A percentile compares a stretch with the other conserved stretches of the same genome.
These are phyloP conservation scores for Pseudopediastrum boryanum DNA, from an alignment of 139 green algal species.

Conservation along the genomic window DNA sequence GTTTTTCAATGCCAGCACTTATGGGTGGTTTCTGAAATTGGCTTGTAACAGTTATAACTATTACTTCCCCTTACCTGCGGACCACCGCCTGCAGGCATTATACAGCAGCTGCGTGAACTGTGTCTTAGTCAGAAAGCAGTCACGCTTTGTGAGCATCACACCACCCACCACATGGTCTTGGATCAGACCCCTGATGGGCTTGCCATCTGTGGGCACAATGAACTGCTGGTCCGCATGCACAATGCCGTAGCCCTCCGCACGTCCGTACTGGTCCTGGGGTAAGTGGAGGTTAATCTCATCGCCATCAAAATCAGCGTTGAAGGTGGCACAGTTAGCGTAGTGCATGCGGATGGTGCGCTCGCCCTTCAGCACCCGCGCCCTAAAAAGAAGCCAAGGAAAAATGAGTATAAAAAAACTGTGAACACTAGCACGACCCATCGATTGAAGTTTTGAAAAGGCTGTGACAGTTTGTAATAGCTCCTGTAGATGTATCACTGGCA, in stretches of 20 bases:
- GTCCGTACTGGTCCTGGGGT: slow-evolving; percentile 85
- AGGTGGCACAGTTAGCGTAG: slow-evolving; percentile 98
- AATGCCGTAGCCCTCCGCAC: slow-evolving; percentile 95
- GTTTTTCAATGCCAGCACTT: no score
- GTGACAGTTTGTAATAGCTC: no score
- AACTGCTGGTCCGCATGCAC: slow-evolving; percentile 95
- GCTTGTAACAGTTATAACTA: not conserved
- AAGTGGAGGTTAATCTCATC: slow-evolving; percentile 99
- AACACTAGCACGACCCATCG: no score
- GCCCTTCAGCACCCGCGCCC: slow-evolving; percentile 71
- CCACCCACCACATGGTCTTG: slow-evolving; percentile 93
- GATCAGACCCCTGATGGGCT: slow-evolving; percentile 95
- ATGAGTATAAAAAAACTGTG: not conserved
- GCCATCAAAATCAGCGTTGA: slow-evolving; percentile 99
- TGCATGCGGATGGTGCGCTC: slow-evolving; percentile 98
- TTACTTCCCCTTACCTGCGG: slow-evolving; percentile 1
- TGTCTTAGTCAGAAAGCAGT: slow-evolving; percentile 79
- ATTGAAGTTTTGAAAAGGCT: no score
- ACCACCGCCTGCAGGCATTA: slow-evolving; percentile 54
- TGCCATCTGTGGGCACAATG: slow-evolving; percentile 95
- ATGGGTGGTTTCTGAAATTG: no score
- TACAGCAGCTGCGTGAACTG: slow-evolving; percentile 87
- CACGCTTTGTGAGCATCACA: slow-evolving; percentile 83
- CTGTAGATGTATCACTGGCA: no score
- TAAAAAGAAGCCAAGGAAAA: not conserved